Evolutionary conservation across 2,329 filamentous ascomycete genomes (phyloP), one percentile per base, ranked within the genome.

Genomic region (Fusarium gaditjirri): DNA sequence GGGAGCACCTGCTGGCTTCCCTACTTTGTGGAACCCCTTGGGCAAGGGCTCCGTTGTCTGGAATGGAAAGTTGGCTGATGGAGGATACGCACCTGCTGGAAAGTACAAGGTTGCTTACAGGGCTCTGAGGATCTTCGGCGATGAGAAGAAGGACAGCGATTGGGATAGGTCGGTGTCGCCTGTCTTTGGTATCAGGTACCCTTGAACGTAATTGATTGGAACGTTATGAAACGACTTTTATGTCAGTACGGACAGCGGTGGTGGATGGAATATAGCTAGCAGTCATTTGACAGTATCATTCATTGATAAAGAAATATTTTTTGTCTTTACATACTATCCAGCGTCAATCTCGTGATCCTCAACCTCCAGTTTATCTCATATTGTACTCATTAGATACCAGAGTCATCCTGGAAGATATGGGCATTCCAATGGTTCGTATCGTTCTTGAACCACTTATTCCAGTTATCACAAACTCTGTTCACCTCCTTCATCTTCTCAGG

Each of bases 91-190:
- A 2, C 83, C 86, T 5, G 80, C 82, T 8, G 87, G 87, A 21
- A 75, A 75, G 38, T 89, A 89, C 80, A 85, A 84, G 78, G 79
- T 89, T 50, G 80, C 81, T 3, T 79, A 88, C 38, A 81, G 83
- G 59, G 84, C 86, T 6, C 78, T 89, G 70, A 83, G 82, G 61
- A 83, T 89, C 67, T 87, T 86, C 71, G 87, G 87, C 8, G 81
- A 89, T 59, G 77, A 78, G 36, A 77, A 79, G n/a, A 80, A 84
- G 69, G 68, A 79, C 5, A 79, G 76, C 8, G 85, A 89, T 52
- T 89, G 86, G 78, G 86, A 88, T 38, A 74, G 79, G 5, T 77
- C 76, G 16, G 81, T 84, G 75, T 82, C 85, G 2, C 75, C 77
- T 1, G 61, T 80, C 1, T 87, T 89, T 59, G 75, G 77, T 23